Evolutionary conservation across 768 basidiomycete species (phyloP).

Genomic region (Podaxis sp.): DNA sequence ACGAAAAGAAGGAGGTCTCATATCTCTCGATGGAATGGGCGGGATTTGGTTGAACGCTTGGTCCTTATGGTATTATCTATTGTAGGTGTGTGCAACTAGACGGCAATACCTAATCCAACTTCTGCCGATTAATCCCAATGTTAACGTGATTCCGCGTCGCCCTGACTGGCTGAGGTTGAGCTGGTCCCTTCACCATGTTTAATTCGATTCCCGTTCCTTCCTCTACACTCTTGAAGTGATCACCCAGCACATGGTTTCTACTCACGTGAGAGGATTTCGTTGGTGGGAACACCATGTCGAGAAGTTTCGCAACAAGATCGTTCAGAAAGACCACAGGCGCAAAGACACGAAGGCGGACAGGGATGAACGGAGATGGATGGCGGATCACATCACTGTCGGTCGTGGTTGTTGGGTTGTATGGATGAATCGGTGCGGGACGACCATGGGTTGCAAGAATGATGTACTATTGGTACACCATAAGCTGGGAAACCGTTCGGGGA

Average conservation of each 20-base stretch:
- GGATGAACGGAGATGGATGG: constrained; percentile 75
- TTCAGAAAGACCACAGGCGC: constrained; percentile 70
- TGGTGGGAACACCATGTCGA: constrained; percentile 21
- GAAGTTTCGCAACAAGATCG: constrained; percentile 57
- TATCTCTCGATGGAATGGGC: constrained; percentile 90
- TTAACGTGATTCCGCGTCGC: constrained; percentile 27
- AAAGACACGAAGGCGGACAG: constrained; percentile 78
- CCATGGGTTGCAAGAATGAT: constrained; percentile 83
- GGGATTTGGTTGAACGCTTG: constrained; percentile 59
- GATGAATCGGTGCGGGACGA: constrained; percentile 68
- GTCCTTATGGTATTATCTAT: neutral
- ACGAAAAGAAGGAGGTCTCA: constrained; percentile 55
- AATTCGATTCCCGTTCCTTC: constrained; percentile 41
- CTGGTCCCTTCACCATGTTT: constrained; percentile 19
- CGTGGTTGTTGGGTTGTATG: constrained; percentile 52
- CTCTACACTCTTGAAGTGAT: constrained; percentile 56
- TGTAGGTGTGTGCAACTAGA: neutral
- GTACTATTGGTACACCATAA: constrained; percentile 43
- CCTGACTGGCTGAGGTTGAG: constrained; percentile 14
- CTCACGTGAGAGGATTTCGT: constrained; percentile 26
- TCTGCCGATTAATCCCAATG: constrained; percentile 34
- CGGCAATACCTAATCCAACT: constrained; percentile 36
- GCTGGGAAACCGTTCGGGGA: neutral
- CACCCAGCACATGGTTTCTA: constrained; percentile 34
- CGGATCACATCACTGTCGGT: constrained; percentile 36